phyloP scores from a whole-genome alignment of 83 land plant genomes.

The Picea mariana region DNA sequence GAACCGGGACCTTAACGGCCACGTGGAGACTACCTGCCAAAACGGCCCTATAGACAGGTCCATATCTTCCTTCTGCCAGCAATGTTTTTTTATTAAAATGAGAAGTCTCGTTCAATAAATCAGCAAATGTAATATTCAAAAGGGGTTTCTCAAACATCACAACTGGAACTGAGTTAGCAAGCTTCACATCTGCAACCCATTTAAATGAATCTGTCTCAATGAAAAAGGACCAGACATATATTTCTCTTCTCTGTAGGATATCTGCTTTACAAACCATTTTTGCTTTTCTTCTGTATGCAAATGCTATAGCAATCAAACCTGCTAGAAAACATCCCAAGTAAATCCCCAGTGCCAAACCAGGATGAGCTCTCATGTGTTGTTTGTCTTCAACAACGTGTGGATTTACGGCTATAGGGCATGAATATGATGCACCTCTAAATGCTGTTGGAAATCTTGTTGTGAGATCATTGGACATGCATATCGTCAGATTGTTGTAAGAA shows the following conservation, averaged over 20 bases:
- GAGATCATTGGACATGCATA: slow-evolving; percentile 35
- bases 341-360: slow-evolving; percentile 46
- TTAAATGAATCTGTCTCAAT: slow-evolving; percentile 74
- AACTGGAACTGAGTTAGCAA: slow-evolving; percentile 70
- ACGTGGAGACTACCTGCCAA: slow-evolving; percentile 80
- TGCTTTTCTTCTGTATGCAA: slow-evolving; percentile 38
- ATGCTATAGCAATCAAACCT: slow-evolving; percentile 33
- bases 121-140: slow-evolving; percentile 82
- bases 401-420: slow-evolving; percentile 63
- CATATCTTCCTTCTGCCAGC: slow-evolving; percentile 80
- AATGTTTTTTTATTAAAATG: slow-evolving; percentile 68
- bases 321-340: slow-evolving; percentile 34
- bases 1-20: slow-evolving; percentile 74
- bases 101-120: slow-evolving; percentile 74
- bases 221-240: slow-evolving; percentile 69
- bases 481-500: slow-evolving; percentile 62
- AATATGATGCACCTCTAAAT: slow-evolving; percentile 36
- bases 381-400: slow-evolving; percentile 15
- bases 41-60: slow-evolving; percentile 79
- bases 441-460: slow-evolving; percentile 19
- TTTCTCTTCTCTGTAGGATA: slow-evolving; percentile 48
- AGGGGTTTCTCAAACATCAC: slow-evolving; percentile 95
- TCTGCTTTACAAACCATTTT: slow-evolving; percentile 54
- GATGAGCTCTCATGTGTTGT: slow-evolving; percentile 22
- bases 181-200: slow-evolving; percentile 82